Evolutionary conservation across 257 asterid species (phyloP), one percentile per base, ranked within the genome.

Genomic region (Fraxinus pennsylvanica): DNA sequence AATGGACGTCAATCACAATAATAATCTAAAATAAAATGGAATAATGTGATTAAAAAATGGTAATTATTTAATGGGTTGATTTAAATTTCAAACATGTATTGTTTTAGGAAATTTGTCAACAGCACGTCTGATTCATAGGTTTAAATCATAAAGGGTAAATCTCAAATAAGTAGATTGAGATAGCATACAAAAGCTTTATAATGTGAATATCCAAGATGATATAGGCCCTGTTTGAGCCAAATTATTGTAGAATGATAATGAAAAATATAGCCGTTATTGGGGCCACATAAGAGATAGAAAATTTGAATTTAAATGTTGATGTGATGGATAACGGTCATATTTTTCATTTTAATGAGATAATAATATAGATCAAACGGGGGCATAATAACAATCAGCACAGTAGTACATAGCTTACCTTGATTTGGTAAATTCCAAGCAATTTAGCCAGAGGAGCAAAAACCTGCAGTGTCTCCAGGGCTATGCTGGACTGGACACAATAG

Each of bases 401-500:
- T 67, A 66, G 73, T 30, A 81, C 33, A 68, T 30, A 29, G 76
- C 54, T 61, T 75, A 92, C 98, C 96, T 94, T 94, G 79, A 94
- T 91, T 82, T 90, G 98, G 90, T 94, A 91, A 85, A 94, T 91
- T 65, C 98, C 98, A 68, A 94, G 93, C 80, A 94, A 86, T 86
- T 94, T 92, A 30, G 98, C 98, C 72, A 94, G 87, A 69, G 98
- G 98, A 75, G 97, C 97, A 88, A 92, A 94, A 59, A 94, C 92
- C 89, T 89, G 94, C 86, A 92, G 90, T 2, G 98, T 94, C 91
- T 94, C 98, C 86, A 84, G 84, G 67, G 98, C 98, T 69, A 94
- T 94, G 89, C 93, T 89, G 77, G 97, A 82, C 98, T 94, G 92
- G 79, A 83, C 54, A 71, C 57, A 78, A 77, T 39, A 72, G 54